phyloP scores from a whole-genome alignment of 2,329 filamentous ascomycete species.

The Lachnellula hyalina region DNA sequence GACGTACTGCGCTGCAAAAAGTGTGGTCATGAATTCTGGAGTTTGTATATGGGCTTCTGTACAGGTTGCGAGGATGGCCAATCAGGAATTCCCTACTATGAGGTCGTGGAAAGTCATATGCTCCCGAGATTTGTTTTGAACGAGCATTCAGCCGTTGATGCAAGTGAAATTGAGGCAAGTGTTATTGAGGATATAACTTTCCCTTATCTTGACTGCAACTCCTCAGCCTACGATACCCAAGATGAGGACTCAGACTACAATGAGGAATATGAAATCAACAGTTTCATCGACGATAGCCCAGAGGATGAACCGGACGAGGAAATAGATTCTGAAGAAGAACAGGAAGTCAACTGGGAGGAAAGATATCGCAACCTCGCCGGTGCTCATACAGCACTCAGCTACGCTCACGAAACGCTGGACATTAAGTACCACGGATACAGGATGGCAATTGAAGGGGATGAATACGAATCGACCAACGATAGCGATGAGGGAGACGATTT shows the following conservation, averaged over 20 bases:
- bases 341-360: slow-evolving; percentile 20
- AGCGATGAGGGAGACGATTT: slow-evolving; percentile 4
- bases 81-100: slow-evolving; percentile 13
- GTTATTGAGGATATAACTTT: slow-evolving; percentile 8
- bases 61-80: slow-evolving; percentile 10
- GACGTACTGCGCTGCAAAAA: slow-evolving; percentile 17
- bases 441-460: slow-evolving; percentile 11
- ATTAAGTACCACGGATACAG: slow-evolving; percentile 11
- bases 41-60: slow-evolving; percentile 13
- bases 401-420: slow-evolving; percentile 1
- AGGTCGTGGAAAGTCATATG: slow-evolving; percentile 4
- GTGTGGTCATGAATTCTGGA: slow-evolving; percentile 25
- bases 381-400: background rate
- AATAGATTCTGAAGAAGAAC: slow-evolving; percentile 7
- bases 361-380: slow-evolving; percentile 10
- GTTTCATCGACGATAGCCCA: slow-evolving; percentile 12
- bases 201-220: slow-evolving; percentile 21
- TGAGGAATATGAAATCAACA: slow-evolving; percentile 24
- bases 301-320: slow-evolving; percentile 7
- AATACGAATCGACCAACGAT: slow-evolving; percentile 7
- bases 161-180: background rate
- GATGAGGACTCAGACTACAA: slow-evolving; percentile 13
- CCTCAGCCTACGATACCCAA: slow-evolving; percentile 28
- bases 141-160: background rate
- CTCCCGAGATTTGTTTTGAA: slow-evolving; percentile 5